Percentiles rank a stretch among this genome's conserved stretches.
Conservation (phyloP, 441 rosid species). For the Gossypium laxum region DNA sequence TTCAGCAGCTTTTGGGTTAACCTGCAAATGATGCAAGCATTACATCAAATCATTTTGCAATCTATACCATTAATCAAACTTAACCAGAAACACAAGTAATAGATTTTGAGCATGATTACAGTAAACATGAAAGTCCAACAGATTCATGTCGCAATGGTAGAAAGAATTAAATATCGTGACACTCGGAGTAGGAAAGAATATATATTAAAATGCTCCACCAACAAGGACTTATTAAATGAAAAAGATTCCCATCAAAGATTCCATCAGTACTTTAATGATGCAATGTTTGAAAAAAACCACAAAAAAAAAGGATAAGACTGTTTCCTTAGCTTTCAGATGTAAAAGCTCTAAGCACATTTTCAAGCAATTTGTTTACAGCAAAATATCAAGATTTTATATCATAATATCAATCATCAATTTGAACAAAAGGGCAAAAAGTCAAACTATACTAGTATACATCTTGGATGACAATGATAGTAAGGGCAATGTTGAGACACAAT, state of each 20-base stretch:
- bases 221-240: not conserved
- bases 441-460: not conserved
- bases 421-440: not conserved
- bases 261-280: not conserved
- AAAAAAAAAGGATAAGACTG: not conserved
- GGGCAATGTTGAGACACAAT: not conserved
- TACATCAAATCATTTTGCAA: not conserved
- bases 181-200: not conserved
- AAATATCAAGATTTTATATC: not conserved
- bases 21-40: conserved; percentile 34
- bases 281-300: not conserved
- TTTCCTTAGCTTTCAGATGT: not conserved
- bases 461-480: not conserved
- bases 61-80: not conserved
- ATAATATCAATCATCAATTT: not conserved
- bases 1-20: conserved; percentile 94
- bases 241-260: not conserved
- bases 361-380: not conserved
- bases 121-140: not conserved
- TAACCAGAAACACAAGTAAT: not conserved
- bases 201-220: not conserved
- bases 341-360: not conserved
- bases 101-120: not conserved
- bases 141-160: not conserved
- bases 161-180: not conserved